A percentile compares a stretch with the other conserved stretches of the same genome.
These are phyloP conservation scores for Proliferodiscus dingleyae DNA, from an alignment of 2,329 filamentous ascomycete species.

Conservation along the genomic window DNA sequence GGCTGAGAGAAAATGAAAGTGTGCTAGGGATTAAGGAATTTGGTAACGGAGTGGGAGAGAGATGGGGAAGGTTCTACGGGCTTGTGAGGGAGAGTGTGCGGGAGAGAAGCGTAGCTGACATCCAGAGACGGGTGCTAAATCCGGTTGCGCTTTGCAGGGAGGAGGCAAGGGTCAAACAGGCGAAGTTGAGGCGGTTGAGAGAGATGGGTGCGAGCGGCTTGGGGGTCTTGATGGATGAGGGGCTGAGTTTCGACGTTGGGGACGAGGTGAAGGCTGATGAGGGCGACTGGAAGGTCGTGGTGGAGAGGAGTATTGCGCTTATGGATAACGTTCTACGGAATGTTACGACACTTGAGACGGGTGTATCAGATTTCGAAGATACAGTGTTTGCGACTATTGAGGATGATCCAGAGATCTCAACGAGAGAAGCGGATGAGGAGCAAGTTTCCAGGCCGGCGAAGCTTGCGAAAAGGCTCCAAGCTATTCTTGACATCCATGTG, in stretches of 20 bases:
- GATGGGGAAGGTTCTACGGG: constrained; percentile 70
- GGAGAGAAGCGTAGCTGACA: constrained; percentile 65
- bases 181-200: constrained; percentile 64
- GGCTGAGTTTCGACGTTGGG: constrained; percentile 61
- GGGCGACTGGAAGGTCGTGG: constrained; percentile 63
- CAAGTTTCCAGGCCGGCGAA: constrained; percentile 41
- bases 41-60: constrained; percentile 39
- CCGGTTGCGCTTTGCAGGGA: constrained; percentile 71
- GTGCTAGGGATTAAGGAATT: constrained; percentile 20
- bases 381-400: constrained; percentile 59
- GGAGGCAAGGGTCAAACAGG: constrained; percentile 71
- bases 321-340: constrained; percentile 82
- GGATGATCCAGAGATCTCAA: constrained; percentile 53
- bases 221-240: constrained; percentile 83
- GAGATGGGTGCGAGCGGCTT: constrained; percentile 81
- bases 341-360: constrained; percentile 58
- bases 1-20: constrained; percentile 26
- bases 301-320: constrained; percentile 74
- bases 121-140: constrained; percentile 68
- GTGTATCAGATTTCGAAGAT: constrained; percentile 60
- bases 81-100: constrained; percentile 72
- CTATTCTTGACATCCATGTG: constrained; percentile 64
- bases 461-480: constrained; percentile 61
- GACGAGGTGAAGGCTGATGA: constrained; percentile 48
- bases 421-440: constrained; percentile 40